Evolutionary conservation across 345 rosid species (phyloP).

Genomic region (Alliaria petiolata): DNA sequence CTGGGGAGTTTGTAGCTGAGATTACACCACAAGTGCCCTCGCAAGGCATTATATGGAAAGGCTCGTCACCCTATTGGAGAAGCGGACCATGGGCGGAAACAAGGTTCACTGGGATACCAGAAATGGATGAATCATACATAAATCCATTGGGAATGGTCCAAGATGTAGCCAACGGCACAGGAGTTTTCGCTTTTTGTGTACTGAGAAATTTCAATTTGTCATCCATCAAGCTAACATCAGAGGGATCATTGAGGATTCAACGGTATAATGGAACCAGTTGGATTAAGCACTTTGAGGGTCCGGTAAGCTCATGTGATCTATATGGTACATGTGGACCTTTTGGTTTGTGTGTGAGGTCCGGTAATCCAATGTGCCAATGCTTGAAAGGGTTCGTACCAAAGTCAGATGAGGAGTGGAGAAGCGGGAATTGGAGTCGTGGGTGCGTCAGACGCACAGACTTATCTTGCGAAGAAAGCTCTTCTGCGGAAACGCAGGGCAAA

Average conservation of each 20-base stretch:
- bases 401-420: slow-evolving; percentile 29
- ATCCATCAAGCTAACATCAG: slow-evolving; percentile 19
- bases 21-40: slow-evolving; percentile 33
- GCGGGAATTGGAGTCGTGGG: slow-evolving; percentile 28
- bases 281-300: slow-evolving; percentile 22
- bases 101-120: slow-evolving; percentile 36
- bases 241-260: slow-evolving; percentile 22
- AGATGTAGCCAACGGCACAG: slow-evolving; percentile 29
- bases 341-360: slow-evolving; percentile 27
- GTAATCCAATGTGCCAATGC: slow-evolving; percentile 22
- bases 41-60: slow-evolving; percentile 28
- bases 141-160: slow-evolving; percentile 30
- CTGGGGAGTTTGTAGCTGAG: slow-evolving; percentile 32
- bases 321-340: slow-evolving; percentile 37
- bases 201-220: slow-evolving; percentile 26
- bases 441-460: slow-evolving; percentile 32
- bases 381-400: slow-evolving; percentile 35
- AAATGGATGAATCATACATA: slow-evolving; percentile 27
- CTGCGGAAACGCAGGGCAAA: slow-evolving; percentile 5
- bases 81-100: slow-evolving; percentile 33
- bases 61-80: slow-evolving; percentile 32
- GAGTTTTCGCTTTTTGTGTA: slow-evolving; percentile 23
- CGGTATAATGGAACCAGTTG: slow-evolving; percentile 17
- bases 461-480: slow-evolving; percentile 17
- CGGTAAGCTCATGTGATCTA: slow-evolving; percentile 18